These are phyloP conservation scores for Phytophthora sp. DNA, from an alignment of 352 stramenopile species.

Conservation along the genomic window DNA sequence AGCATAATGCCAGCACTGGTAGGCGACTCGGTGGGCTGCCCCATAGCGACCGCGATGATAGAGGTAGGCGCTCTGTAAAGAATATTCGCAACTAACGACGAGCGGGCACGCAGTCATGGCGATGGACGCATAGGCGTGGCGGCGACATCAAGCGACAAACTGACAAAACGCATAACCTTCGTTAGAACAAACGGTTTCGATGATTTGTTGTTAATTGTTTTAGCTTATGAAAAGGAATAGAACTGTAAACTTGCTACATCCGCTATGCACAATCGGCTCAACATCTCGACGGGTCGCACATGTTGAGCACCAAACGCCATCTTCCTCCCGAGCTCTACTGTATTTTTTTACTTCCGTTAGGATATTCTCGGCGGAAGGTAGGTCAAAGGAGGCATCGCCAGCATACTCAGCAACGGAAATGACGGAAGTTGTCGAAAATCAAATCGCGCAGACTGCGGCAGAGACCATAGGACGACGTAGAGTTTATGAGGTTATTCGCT, in stretches of 20 bases:
- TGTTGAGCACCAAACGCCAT: slow-evolving; percentile 13
- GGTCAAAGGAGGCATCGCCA: background rate
- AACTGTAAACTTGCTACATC: too few relatives aligned
- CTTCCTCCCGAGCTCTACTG: slow-evolving; percentile 7
- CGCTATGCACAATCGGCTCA: slow-evolving; percentile 11
- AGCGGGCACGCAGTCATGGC: slow-evolving; percentile 8
- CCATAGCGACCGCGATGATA: slow-evolving; percentile 17
- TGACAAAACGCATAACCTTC: slow-evolving; percentile 5
- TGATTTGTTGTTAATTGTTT: background rate
- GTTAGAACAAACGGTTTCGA: background rate
- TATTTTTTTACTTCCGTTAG: background rate
- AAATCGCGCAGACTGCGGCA: too few relatives aligned
- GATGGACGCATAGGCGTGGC: slow-evolving; percentile 19
- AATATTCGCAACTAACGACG: slow-evolving; percentile 29
- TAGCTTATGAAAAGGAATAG: background rate
- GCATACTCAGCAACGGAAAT: background rate
- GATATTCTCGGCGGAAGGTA: background rate
- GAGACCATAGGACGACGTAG: too few relatives aligned
- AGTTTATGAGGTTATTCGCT: too few relatives aligned
- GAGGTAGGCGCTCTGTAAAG: background rate
- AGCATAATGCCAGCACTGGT: background rate
- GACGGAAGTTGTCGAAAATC: background rate
- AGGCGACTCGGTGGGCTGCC: slow-evolving; percentile 8
- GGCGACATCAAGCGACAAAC: background rate
- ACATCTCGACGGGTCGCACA: slow-evolving; percentile 24